Conservation (phyloP, 768 basidiomycete species). For the Lactifluus volemus region DNA sequence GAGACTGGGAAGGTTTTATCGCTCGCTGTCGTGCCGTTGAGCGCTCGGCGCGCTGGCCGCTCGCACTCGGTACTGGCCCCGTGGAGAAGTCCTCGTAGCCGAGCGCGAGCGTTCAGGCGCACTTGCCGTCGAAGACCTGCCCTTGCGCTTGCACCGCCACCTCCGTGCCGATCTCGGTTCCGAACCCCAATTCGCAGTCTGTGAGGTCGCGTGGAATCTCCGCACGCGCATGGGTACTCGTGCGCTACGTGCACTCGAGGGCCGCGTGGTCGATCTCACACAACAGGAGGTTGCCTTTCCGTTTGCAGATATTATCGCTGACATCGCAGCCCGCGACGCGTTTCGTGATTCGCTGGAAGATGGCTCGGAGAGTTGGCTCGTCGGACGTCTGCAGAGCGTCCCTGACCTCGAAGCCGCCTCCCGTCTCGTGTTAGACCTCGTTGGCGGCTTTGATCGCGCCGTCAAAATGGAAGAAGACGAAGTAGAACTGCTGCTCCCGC, state of each 20-base stretch:
- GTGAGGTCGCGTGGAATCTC: conserved; percentile 57
- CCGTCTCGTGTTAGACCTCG: conserved; percentile 53
- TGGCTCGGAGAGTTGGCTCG: conserved; percentile 51
- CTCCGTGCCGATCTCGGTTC: conserved; percentile 37
- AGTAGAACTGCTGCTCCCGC: conserved; percentile 42
- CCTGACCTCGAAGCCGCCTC: conserved; percentile 48
- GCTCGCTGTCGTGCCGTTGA: conserved; percentile 88
- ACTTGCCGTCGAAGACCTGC: conserved; percentile 56
- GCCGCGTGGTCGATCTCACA: conserved; percentile 49
- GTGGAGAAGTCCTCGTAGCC: conserved; percentile 46
- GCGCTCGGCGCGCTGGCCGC: conserved; percentile 73
- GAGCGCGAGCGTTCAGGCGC: conserved; percentile 72
- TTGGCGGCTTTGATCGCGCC: conserved; percentile 58
- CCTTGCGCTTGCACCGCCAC: conserved; percentile 47
- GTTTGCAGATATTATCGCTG: conserved; percentile 63
- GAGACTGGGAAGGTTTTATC: conserved; percentile 95
- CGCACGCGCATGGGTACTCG: conserved; percentile 41
- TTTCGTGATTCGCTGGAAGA: conserved; percentile 53
- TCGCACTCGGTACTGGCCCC: conserved; percentile 47
- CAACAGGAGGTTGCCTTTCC: conserved; percentile 76
- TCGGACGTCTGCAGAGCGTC: conserved; percentile 48
- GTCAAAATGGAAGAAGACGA: conserved; percentile 76
- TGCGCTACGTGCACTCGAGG: conserved; percentile 38
- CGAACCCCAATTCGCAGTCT: conserved; percentile 46
- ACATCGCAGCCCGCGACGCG: conserved; percentile 46